phyloP scores from a whole-genome alignment of 495 filamentous ascomycete genomes.

The Immersiella caudata region DNA sequence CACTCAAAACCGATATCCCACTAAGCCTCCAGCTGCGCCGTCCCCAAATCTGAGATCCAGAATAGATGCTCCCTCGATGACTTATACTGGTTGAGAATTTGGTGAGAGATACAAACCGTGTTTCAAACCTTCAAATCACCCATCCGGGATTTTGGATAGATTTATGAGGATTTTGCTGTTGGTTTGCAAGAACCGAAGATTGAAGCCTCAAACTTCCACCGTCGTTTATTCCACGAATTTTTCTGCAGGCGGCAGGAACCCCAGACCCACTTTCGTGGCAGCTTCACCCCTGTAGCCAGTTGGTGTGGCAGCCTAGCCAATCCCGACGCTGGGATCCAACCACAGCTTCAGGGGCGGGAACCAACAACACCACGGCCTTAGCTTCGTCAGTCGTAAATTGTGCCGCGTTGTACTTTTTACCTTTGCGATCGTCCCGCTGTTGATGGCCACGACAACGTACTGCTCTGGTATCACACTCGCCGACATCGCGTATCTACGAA shows the following conservation, averaged over 20 bases:
- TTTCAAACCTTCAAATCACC: background rate
- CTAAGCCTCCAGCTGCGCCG: background rate
- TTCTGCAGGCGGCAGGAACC: conserved; percentile 18
- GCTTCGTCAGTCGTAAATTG: conserved; percentile 6
- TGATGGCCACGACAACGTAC: background rate
- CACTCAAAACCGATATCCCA: background rate
- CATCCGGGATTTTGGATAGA: background rate
- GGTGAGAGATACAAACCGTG: background rate
- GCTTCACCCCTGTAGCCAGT: conserved; percentile 2
- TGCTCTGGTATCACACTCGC: background rate
- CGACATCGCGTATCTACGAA: background rate
- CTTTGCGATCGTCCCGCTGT: conserved; percentile 6
- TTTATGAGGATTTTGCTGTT: background rate
- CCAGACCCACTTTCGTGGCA: conserved; percentile 13
- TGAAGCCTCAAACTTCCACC: background rate
- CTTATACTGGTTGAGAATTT: background rate
- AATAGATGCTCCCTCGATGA: background rate
- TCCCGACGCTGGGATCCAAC: background rate
- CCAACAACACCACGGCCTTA: conserved; percentile 11
- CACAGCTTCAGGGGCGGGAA: conserved; percentile 5
- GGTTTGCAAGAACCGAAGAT: background rate
- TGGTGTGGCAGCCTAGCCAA: background rate
- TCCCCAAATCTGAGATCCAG: background rate
- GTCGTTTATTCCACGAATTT: conserved; percentile 5
- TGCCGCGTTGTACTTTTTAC: conserved; percentile 6